phyloP scores from a whole-genome alignment of 768 basidiomycete species.

The Rhizopogon vinicolor region DNA sequence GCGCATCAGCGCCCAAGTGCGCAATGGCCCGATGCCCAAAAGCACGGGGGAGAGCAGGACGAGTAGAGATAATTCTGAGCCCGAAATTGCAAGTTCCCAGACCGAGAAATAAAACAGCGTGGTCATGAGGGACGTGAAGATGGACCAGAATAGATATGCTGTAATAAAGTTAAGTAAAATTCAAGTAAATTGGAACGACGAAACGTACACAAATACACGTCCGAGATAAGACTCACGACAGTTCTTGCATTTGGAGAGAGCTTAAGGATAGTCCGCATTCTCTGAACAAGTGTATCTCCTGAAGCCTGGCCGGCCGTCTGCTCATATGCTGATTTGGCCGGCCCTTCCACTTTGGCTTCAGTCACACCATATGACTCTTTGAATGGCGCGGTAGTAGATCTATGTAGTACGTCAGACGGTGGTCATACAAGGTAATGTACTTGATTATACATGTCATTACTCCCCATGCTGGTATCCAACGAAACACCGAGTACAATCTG shows the following conservation, averaged over 20 bases:
- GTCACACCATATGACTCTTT: neutral
- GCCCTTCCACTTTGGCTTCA: neutral
- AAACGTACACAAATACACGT: conserved; percentile 53
- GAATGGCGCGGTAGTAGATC: conserved; percentile 7
- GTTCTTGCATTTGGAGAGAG: conserved; percentile 4
- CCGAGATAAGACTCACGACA: conserved; percentile 33
- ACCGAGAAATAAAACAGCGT: conserved; percentile 91
- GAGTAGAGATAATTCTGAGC: conserved; percentile 73
- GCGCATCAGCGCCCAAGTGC: conserved; percentile 41
- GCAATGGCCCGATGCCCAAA: conserved; percentile 43
- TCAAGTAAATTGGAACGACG: neutral
- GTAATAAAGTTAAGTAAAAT: neutral
- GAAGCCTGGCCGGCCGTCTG: neutral
- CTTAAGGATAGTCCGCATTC: neutral
- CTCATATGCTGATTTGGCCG: neutral
- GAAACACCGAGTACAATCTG: conserved; percentile 25
- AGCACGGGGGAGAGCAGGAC: conserved; percentile 66
- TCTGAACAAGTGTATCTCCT: neutral
- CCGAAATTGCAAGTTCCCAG: conserved; percentile 84
- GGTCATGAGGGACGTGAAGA: conserved; percentile 73
- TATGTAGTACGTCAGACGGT: conserved; percentile 21
- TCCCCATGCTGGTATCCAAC: conserved; percentile 14
- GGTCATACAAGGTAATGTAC: conserved; percentile 33
- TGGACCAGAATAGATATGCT: conserved; percentile 83
- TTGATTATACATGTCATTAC: conserved; percentile 42